A percentile compares a stretch with the other conserved stretches of the same genome.
phyloP scores from a whole-genome alignment of 2,329 filamentous ascomycete genomes.

The Exophiala mesophila region DNA sequence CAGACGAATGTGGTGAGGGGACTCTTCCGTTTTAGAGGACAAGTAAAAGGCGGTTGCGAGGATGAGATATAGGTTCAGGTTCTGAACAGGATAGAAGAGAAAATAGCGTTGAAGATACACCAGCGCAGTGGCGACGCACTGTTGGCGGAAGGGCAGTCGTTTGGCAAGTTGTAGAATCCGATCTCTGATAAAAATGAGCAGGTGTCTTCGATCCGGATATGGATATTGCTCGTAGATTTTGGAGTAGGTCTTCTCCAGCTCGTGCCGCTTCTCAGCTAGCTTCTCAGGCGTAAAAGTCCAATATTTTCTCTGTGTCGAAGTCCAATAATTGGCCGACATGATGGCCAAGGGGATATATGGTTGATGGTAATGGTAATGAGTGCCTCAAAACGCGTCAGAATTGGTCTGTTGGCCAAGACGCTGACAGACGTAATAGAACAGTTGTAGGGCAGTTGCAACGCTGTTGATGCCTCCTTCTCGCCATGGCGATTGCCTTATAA shows the following conservation, averaged over 20 bases:
- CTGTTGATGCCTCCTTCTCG: too few species aligned
- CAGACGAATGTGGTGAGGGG: constrained; percentile 88
- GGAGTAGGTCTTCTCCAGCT: constrained; percentile 70
- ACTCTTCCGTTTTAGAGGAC: constrained; percentile 97
- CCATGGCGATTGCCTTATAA: too few species aligned
- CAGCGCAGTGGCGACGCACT: constrained; percentile 89
- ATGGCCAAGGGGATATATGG: constrained; percentile 14
- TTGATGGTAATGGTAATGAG: not conserved
- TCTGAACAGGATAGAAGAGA: constrained; percentile 79
- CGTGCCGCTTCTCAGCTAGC: constrained; percentile 67
- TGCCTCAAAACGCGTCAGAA: not conserved
- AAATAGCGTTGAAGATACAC: constrained; percentile 95
- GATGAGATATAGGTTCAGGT: constrained; percentile 88
- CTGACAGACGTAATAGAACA: too few species aligned
- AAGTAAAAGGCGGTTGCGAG: constrained; percentile 91
- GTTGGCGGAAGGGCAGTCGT: constrained; percentile 78
- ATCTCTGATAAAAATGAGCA: constrained; percentile 89
- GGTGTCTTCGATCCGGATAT: constrained; percentile 71
- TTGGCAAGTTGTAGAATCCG: constrained; percentile 80
- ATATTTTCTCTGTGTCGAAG: constrained; percentile 81
- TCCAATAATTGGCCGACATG: constrained; percentile 97
- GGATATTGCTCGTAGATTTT: constrained; percentile 69
- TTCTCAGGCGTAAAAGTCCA: constrained; percentile 88
- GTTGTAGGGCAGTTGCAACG: too few species aligned
- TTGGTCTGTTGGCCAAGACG: too few species aligned